Base-by-base conservation (phyloP, 2,329 filamentous ascomycete species). In the Colletotrichum karsti region DNA sequence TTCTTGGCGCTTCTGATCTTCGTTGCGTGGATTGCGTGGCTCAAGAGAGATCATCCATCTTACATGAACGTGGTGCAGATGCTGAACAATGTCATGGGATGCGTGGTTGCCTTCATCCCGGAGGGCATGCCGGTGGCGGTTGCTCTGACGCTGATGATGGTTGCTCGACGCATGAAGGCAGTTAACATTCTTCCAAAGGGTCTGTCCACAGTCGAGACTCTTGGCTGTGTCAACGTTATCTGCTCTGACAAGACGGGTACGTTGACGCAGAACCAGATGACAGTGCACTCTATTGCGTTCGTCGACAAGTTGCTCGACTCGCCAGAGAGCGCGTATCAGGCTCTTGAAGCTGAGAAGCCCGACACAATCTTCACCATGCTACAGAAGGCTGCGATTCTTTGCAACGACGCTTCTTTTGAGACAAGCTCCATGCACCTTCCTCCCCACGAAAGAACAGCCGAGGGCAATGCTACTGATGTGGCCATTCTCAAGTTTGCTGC, bases 201-300 rank as follows among this genome's bases (percentile, higher is more conserved):
- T 22, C 20, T 46, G 0, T 46, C 42, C 5, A 46, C 42, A 4
- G 42, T 46, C 8, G 42, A 46, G 10, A 46, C 42, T 0, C 0
- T 46, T 5, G 42, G 42, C 0, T 46, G 42, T 13, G 42, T 46
- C 42, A 46, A 46, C 24, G 42, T 46, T 7, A 24, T 46, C 1
- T 80, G 80, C 18, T 81, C 79, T 0, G 80, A 82, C 68, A 82
- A 82, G 73, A 82, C 81, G 0, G 81, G 81, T 0, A 83, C 81
- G 0, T 67, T 82, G 12, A 83, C 81, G 0, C 78, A 84, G 66
- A 83, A 83, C 53, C 76, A 80, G 62, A 85, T 85, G 83, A 76
- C 76, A 24, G 80, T 84, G 39, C 80, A 74, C 56, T 79, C 78
- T 1, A 75, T 77, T 2, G 75, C 77, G 1, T 80, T 82, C 54